Percentiles rank a stretch among this genome's conserved stretches.
Conservation (phyloP, 2,329 filamentous ascomycete genomes). For the Cryphonectria naterciae region DNA sequence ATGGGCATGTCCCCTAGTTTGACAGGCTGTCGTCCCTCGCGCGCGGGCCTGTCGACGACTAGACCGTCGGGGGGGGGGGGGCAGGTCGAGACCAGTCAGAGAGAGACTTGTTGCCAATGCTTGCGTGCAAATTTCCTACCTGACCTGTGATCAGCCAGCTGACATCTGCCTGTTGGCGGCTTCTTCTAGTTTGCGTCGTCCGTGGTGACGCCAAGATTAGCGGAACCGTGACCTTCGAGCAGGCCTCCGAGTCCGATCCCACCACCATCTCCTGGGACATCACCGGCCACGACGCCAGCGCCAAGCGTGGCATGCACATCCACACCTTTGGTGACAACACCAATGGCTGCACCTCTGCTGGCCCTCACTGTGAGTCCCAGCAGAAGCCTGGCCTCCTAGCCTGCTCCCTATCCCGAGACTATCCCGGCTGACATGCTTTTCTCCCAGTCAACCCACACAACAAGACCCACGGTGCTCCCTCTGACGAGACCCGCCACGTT, state of each 20-base stretch:
- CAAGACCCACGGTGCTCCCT: conserved; percentile 89
- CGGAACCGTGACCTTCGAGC: conserved; percentile 94
- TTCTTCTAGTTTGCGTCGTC: conserved; percentile 81
- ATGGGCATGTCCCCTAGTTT: conserved; percentile 34
- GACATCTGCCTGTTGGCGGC: conserved; percentile 19
- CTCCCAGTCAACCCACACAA: conserved; percentile 85
- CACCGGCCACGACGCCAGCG: conserved; percentile 88
- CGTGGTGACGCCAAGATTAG: conserved; percentile 96
- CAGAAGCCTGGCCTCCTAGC: neutral
- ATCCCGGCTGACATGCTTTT: conserved; percentile 22
- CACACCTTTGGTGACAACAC: conserved; percentile 99
- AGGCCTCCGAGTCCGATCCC: conserved; percentile 77
- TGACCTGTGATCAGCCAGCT: neutral
- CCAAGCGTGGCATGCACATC: conserved; percentile 97
- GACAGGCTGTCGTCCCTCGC: conserved; percentile 7
- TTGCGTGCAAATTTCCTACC: neutral
- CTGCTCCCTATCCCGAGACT: neutral
- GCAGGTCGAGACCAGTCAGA: neutral
- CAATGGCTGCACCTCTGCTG: conserved; percentile 98
- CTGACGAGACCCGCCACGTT: conserved; percentile 85
- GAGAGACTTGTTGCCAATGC: neutral
- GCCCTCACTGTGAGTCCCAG: conserved; percentile 82
- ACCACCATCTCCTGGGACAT: conserved; percentile 94
- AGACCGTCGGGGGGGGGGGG: neutral
- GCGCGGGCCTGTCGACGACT: conserved; percentile 1